Base-by-base conservation (phyloP, 129 eudicot genomes). In the Lactuca saligna region DNA sequence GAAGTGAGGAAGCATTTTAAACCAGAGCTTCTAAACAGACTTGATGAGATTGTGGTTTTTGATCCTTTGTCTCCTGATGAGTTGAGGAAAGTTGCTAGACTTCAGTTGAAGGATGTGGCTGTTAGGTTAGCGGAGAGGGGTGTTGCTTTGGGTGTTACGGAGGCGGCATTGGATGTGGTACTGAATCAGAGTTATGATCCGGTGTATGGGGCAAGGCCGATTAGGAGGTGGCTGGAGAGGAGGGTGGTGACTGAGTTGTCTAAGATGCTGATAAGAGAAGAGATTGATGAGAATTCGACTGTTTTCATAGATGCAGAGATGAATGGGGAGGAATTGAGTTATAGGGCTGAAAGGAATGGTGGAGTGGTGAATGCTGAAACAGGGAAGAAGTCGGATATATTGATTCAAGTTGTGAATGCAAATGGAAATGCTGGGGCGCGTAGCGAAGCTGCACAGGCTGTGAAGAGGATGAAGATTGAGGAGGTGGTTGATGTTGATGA, bases 151-250 rank as follows among this genome's bases (percentile, higher is more conserved):
- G 99, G 95, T 17, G 95, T 87, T 0, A 89, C 99, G 2, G 95
- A 93, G 54, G 83, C 87, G 25, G 99, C 99, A 31, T 50, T 93
- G 6, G 97, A 93, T 70, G 85, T 89, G 15, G 81, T 89, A 71
- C 77, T 93, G 5, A 80, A 72, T 0, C 88, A 93, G 66, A 93
- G 97, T 75, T 93, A 93, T 78, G 99, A 93, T 65, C 99, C 99
- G 96, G 96, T 89, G 1, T 93, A 87, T 78, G 99, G 99, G 61
- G 99, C 99, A 12, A 81, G 99, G 20, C 99, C 99, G 0, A 89
- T 93, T 12, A 89, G 99, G 81, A 87, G 98, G 20, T 93, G 98
- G 98, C 61, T 93, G 69, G 98, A 93, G 72, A 87, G 68, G 57
- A 83, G 81, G 74, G 99, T 93, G 8, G 99, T 93, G 53, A 93